Evolutionary conservation across 225 moss, liverwort and hornwort genomes (phyloP).

Genomic region (Climacium dendroides): DNA sequence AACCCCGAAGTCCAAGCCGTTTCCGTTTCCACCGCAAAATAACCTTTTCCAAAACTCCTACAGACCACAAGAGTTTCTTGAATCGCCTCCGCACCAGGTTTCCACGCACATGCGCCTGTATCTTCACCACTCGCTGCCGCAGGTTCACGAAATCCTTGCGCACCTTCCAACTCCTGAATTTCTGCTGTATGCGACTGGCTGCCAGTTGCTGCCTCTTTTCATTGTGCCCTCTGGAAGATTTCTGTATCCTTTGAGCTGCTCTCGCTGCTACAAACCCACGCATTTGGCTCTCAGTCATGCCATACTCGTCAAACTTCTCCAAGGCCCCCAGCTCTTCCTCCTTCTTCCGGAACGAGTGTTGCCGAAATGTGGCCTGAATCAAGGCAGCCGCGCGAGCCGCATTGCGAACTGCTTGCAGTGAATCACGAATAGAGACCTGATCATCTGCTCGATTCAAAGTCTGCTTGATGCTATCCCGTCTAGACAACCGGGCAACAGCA

Average conservation of each 20-base stretch:
- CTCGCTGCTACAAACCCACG: constrained; percentile 22
- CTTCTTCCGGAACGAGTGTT: constrained; percentile 37
- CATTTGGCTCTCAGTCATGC: constrained; percentile 40
- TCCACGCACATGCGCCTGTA: constrained; percentile 48
- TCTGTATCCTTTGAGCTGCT: constrained; percentile 36
- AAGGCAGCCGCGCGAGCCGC: constrained; percentile 46
- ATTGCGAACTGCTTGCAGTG: constrained; percentile 51
- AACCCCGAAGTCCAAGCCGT: constrained; percentile 36
- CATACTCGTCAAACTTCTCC: constrained; percentile 35
- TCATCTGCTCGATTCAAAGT: constrained; percentile 32
- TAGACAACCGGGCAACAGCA: constrained; percentile 23
- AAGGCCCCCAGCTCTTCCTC: constrained; percentile 32
- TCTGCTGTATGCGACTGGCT: constrained; percentile 59
- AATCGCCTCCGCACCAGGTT: constrained; percentile 42
- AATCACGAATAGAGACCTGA: constrained; percentile 18
- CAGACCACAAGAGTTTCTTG: constrained; percentile 46
- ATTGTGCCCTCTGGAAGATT: constrained; percentile 9
- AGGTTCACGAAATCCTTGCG: constrained; percentile 34
- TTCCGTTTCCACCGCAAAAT: constrained; percentile 45
- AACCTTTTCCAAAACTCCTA: constrained; percentile 39
- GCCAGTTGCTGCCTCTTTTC: constrained; percentile 45
- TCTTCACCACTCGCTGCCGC: constrained; percentile 39
- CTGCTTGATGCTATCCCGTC: constrained; percentile 37
- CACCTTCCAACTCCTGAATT: constrained; percentile 51
- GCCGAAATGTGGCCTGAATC: constrained; percentile 40